phyloP scores from a whole-genome alignment of 306 rosid genomes.

The Cucumis cinereus region DNA sequence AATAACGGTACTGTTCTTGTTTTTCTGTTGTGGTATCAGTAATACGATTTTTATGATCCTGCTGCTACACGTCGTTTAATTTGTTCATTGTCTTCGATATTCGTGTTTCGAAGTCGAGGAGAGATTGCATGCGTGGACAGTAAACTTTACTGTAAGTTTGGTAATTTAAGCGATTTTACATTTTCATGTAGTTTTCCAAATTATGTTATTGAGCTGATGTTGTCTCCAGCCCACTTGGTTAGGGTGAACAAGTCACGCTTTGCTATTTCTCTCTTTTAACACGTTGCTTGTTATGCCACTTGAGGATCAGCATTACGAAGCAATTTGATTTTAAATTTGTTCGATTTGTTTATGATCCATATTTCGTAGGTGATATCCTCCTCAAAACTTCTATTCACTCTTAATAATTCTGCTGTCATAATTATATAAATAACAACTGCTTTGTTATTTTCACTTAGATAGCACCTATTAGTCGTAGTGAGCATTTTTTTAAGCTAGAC shows the following conservation, averaged over 20 bases:
- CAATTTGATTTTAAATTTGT: background rate
- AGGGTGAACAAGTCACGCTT: background rate
- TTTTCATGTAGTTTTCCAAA: background rate
- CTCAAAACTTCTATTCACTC: background rate
- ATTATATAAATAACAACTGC: background rate
- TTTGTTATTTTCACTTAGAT: background rate
- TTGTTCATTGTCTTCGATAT: background rate
- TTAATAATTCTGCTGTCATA: background rate
- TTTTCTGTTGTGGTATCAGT: background rate
- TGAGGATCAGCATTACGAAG: background rate
- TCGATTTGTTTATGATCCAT: background rate
- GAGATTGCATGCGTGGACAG: background rate
- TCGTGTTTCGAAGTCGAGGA: background rate
- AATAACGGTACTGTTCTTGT: background rate
- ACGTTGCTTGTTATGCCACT: background rate
- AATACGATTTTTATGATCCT: background rate
- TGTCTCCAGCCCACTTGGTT: background rate
- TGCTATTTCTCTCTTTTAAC: background rate
- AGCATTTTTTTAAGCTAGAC: background rate
- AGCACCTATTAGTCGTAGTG: background rate
- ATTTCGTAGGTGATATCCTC: background rate
- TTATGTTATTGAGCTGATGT: background rate
- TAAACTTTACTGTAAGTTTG: background rate
- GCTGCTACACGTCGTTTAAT: background rate
- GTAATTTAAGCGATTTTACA: background rate